Percentiles rank a stretch among this genome's conserved stretches.
Conservation (phyloP, 78 protist species). For the Neovahlkampfia damariscottae region DNA sequence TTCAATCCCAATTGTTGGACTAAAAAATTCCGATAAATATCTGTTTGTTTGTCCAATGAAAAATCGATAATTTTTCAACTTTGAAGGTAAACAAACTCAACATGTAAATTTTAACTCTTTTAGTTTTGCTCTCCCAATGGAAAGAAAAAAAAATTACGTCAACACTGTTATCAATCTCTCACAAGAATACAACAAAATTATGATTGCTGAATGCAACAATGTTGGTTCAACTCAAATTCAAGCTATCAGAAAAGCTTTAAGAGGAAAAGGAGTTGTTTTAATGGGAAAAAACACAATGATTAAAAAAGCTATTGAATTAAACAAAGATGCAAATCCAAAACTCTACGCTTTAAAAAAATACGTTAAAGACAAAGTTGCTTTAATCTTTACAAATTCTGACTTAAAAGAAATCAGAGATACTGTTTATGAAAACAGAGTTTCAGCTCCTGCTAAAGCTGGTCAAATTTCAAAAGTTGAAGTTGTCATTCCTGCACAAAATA, state of each 20-base stretch:
- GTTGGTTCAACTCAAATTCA: slow-evolving; percentile 94
- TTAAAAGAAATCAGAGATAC: slow-evolving; percentile 29
- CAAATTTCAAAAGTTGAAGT: slow-evolving; percentile 85
- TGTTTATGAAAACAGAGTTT: slow-evolving; percentile 40
- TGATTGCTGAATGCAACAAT: slow-evolving; percentile 85
- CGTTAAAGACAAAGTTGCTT: slow-evolving; percentile 79
- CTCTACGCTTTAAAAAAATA: slow-evolving; percentile 5
- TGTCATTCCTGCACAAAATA: slow-evolving; percentile 83
- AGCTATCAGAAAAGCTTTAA: slow-evolving; percentile 76
- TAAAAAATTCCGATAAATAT: too few relatives aligned
- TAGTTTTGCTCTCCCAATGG: too few relatives aligned
- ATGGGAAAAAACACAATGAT: slow-evolving; percentile 97
- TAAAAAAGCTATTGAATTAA: slow-evolving; percentile 44
- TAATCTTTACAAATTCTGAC: slow-evolving; percentile 87
- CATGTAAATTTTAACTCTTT: too few relatives aligned
- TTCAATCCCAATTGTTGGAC: too few relatives aligned
- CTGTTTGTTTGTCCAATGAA: too few relatives aligned
- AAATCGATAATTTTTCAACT: too few relatives aligned
- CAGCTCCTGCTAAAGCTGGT: slow-evolving; percentile 96
- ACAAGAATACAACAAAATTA: slow-evolving; percentile 39
- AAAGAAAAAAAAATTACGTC: too few relatives aligned
- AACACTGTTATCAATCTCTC: too few relatives aligned
- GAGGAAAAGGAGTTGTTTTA: slow-evolving; percentile 84
- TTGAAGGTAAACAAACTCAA: too few relatives aligned
- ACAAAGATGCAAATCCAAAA: slow-evolving; percentile 42